Base-by-base conservation (phyloP, 495 filamentous ascomycete species). In the Parathielavia appendiculata region DNA sequence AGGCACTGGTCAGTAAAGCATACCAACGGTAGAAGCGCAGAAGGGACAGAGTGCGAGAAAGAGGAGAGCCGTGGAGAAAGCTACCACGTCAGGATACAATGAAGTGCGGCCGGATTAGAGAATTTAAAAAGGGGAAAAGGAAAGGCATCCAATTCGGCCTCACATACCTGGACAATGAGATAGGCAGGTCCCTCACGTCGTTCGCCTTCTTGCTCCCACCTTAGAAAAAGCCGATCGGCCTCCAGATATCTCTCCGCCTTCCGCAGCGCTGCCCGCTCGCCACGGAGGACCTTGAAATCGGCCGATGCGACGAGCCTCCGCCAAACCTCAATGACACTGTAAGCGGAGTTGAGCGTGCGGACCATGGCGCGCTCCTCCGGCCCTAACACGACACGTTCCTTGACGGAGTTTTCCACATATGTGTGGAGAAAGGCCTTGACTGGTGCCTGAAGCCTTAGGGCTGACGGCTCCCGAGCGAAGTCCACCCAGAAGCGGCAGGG, bases 261-360 rank as follows among this genome's bases (percentile, higher is more conserved):
- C 22, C 17, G 34, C 14, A 51, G 48, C 32, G 34, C 34, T 4
- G 34, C 34, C 48, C 32, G 34, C 35, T 51, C 26, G 8, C 7
- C 14, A 51, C 35, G 19, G 48, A 51, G 48, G 48, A 51, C 48
- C 4, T 51, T 51, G 14, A 51, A 51, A 51, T 51, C 34, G 48
- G 34, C 48, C 32, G 48, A n/a, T 51, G 14, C 26, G 16, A 51
- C 34, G n/a, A 51, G 32, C 48, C 48, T 51, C 48, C 48, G 48
- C 48, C 17, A 51, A 51, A 51, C 47, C 48, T 51, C 19, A 51
- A 51, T 51, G 34, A 51, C 34, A 17, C 48, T 51, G 23, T 51
- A 38, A 39, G 48, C 34, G 19, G 48, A 51, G 34, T 51, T 51
- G 19, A 51, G 13, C 13, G 14, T 51, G 14, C 26, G 22, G 48